Percentiles rank a stretch among this genome's conserved stretches.
These are phyloP conservation scores for Astraeus odoratus DNA, from an alignment of 768 basidiomycete genomes.

Conservation along the genomic window DNA sequence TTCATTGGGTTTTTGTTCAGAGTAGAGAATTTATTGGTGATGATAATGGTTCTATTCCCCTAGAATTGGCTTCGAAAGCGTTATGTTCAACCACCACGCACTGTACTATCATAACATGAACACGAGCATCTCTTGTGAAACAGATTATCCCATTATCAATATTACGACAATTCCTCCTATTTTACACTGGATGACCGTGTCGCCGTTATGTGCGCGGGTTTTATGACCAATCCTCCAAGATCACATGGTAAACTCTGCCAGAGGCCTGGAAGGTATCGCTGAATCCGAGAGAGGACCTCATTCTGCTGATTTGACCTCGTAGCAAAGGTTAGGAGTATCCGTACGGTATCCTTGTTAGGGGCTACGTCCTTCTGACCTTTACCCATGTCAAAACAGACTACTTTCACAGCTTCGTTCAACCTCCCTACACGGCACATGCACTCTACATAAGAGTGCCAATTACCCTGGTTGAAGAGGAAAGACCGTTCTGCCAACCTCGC, in stretches of 20 bases:
- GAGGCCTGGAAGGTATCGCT: constrained; percentile 32
- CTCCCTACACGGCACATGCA: constrained; percentile 70
- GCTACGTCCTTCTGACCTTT: constrained; percentile 33
- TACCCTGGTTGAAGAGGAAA: constrained; percentile 52
- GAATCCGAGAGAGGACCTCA: constrained; percentile 41
- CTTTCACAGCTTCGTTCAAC: constrained; percentile 59
- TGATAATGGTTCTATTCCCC: constrained; percentile 41
- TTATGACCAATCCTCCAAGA: constrained; percentile 15
- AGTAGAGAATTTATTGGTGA: constrained; percentile 16
- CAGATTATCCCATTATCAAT: neutral
- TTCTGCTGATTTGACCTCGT: constrained; percentile 34
- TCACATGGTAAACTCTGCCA: constrained; percentile 24
- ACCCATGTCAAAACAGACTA: constrained; percentile 62
- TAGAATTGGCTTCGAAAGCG: constrained; percentile 36
- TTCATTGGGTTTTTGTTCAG: neutral
- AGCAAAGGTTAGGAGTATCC: constrained; percentile 52
- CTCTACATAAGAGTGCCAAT: constrained; percentile 82
- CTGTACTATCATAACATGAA: constrained; percentile 27
- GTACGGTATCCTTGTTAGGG: constrained; percentile 44
- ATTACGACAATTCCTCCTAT: neutral
- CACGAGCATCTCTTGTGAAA: constrained; percentile 11
- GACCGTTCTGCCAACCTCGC: constrained; percentile 40
- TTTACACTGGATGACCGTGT: constrained; percentile 13
- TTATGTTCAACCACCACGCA: constrained; percentile 65
- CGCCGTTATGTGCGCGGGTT: constrained; percentile 13